These are phyloP conservation scores for Ophidiomyces ophidiicola DNA, from an alignment of 2,329 filamentous ascomycete species.

Conservation along the genomic window DNA sequence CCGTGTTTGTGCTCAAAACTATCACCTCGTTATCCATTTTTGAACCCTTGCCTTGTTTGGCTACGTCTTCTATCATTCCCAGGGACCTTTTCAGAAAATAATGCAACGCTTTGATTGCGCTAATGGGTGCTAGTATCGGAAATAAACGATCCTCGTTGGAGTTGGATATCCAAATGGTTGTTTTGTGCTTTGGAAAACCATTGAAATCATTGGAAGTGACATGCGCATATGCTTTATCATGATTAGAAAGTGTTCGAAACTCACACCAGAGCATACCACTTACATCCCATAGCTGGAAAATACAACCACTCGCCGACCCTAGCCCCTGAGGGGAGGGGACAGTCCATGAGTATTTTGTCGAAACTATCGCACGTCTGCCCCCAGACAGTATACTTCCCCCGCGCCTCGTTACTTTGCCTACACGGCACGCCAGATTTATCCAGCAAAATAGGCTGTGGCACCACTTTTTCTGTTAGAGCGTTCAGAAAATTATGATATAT, in stretches of 20 bases:
- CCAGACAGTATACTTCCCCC: constrained; percentile 2
- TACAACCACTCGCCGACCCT: constrained; percentile 10
- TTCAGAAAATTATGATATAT: constrained; percentile 12
- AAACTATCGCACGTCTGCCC: constrained; percentile 10
- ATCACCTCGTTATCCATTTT: not conserved
- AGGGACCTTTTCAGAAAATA: constrained; percentile 4
- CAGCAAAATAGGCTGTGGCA: constrained; percentile 3
- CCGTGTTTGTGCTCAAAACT: not conserved
- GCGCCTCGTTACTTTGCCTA: not conserved
- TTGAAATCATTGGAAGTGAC: constrained; percentile 10
- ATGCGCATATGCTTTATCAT: constrained; percentile 8
- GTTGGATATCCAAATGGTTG: constrained; percentile 5
- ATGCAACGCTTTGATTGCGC: constrained; percentile 1
- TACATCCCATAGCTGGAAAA: constrained; percentile 10
- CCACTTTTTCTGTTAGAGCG: constrained; percentile 10
- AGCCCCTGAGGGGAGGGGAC: constrained; percentile 1
- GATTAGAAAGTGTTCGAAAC: too few relatives aligned
- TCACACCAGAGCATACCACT: too few relatives aligned
- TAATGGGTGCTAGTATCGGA: not conserved
- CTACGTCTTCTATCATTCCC: not conserved
- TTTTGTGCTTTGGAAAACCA: constrained; percentile 2
- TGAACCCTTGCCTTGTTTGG: not conserved
- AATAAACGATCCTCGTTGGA: not conserved
- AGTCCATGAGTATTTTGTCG: constrained; percentile 6
- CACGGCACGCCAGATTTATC: constrained; percentile 3